These are phyloP conservation scores for Phytophthora crassamura DNA, from an alignment of 352 stramenopile species.

Conservation along the genomic window DNA sequence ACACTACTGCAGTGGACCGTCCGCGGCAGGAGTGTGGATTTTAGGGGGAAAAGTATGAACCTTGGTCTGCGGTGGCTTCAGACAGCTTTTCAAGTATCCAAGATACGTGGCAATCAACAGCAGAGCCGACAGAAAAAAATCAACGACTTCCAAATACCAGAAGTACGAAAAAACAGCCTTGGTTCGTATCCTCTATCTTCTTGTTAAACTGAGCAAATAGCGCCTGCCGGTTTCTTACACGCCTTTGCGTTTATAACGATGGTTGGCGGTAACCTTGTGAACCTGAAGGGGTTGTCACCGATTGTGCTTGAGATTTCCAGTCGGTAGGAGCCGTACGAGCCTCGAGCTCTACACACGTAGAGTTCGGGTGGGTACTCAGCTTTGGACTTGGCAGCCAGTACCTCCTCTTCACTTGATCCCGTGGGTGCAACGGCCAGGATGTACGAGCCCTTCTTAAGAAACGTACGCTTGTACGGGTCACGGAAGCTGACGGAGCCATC, in stretches of 20 bases:
- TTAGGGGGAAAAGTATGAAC: too few species aligned
- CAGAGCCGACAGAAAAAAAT: too few species aligned
- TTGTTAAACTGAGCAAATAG: slow-evolving; percentile 21
- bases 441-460: slow-evolving; percentile 55
- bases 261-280: slow-evolving; percentile 20
- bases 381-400: slow-evolving; percentile 28
- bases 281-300: slow-evolving; percentile 20
- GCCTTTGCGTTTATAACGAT: slow-evolving; percentile 15
- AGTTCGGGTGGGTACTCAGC: slow-evolving; percentile 35
- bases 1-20: too few species aligned
- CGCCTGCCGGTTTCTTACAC: slow-evolving; percentile 18
- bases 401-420: slow-evolving; percentile 23
- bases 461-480: slow-evolving; percentile 51
- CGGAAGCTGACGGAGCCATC: slow-evolving; percentile 57
- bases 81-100: too few species aligned
- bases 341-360: slow-evolving; percentile 26
- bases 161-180: too few species aligned
- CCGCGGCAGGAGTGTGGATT: too few species aligned
- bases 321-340: slow-evolving; percentile 39
- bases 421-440: slow-evolving; percentile 46
- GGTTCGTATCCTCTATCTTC: too few species aligned
- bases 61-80: too few species aligned
- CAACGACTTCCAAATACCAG: too few species aligned
- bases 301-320: slow-evolving; percentile 42
- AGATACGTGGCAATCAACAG: too few species aligned